These are phyloP conservation scores for Triangularia verruculosa DNA, from an alignment of 2,329 filamentous ascomycete genomes.

Conservation along the genomic window DNA sequence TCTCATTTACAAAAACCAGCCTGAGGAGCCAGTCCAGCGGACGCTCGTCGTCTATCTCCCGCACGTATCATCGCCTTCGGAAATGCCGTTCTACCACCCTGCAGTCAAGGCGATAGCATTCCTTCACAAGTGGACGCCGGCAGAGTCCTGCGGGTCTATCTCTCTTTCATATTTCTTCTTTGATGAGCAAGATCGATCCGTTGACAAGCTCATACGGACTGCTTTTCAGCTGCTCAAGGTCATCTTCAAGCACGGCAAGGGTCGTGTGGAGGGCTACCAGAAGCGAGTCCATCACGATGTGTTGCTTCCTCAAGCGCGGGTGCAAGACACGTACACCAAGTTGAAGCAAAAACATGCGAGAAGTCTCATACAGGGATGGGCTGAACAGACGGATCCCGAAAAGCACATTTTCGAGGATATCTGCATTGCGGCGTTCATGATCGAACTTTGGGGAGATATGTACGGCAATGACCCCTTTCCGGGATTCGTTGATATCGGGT, in stretches of 20 bases:
- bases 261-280: slow-evolving; percentile 62
- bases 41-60: slow-evolving; percentile 75
- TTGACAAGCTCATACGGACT: slow-evolving; percentile 59
- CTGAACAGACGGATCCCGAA: slow-evolving; percentile 77
- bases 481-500: slow-evolving; percentile 93
- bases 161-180: slow-evolving; percentile 62
- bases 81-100: slow-evolving; percentile 87
- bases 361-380: slow-evolving; percentile 70
- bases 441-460: slow-evolving; percentile 87
- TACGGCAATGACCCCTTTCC: slow-evolving; percentile 66
- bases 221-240: slow-evolving; percentile 66
- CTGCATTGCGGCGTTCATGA: slow-evolving; percentile 83
- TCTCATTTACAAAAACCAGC: slow-evolving; percentile 56
- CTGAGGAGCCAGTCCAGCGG: slow-evolving; percentile 31
- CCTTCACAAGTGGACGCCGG: slow-evolving; percentile 61
- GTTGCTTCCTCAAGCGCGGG: slow-evolving; percentile 69
- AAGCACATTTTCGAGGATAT: slow-evolving; percentile 98
- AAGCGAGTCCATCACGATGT: slow-evolving; percentile 84
- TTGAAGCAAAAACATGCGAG: slow-evolving; percentile 79
- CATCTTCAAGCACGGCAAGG: slow-evolving; percentile 71
- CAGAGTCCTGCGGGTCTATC: slow-evolving; percentile 45
- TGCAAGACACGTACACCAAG: slow-evolving; percentile 78
- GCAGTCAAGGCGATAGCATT: slow-evolving; percentile 71
- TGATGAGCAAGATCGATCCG: slow-evolving; percentile 29
- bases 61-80: slow-evolving; percentile 58